Conservation (phyloP, 805 yeast genomes). For the Hanseniaspora pseudoguilliermondii region DNA sequence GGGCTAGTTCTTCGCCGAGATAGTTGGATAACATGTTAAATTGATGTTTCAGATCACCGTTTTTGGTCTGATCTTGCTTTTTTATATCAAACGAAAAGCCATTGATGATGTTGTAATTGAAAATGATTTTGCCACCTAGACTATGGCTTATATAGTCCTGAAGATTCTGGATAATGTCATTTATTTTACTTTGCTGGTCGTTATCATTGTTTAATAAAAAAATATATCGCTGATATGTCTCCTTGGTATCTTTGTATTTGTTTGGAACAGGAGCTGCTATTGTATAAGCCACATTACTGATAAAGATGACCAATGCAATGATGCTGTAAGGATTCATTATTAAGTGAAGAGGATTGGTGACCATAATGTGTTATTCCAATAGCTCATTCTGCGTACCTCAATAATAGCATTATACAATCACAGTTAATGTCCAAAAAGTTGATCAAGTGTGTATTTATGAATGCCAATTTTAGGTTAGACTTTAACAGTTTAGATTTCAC, state of each 20-base stretch:
- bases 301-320: not conserved
- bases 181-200: not conserved
- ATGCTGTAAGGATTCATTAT: not conserved
- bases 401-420: too few relatives aligned
- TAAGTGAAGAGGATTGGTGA: not conserved
- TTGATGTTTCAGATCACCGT: not conserved
- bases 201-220: not conserved
- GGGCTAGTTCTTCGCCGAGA: not conserved
- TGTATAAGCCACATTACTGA: too few relatives aligned
- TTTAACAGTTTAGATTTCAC: not conserved
- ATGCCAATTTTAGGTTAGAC: too few relatives aligned
- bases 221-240: not conserved
- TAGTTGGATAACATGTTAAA: not conserved
- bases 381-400: not conserved
- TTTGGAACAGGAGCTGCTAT: not conserved
- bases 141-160: not conserved
- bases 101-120: slow-evolving; percentile 1
- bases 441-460: too few relatives aligned
- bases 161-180: not conserved
- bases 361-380: not conserved
- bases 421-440: not conserved
- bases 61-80: not conserved
- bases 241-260: not conserved
- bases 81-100: slow-evolving; percentile 5
- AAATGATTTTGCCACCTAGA: not conserved